Conservation (phyloP, 108 stramenopile species). For the Fragilaria crotonensis region DNA sequence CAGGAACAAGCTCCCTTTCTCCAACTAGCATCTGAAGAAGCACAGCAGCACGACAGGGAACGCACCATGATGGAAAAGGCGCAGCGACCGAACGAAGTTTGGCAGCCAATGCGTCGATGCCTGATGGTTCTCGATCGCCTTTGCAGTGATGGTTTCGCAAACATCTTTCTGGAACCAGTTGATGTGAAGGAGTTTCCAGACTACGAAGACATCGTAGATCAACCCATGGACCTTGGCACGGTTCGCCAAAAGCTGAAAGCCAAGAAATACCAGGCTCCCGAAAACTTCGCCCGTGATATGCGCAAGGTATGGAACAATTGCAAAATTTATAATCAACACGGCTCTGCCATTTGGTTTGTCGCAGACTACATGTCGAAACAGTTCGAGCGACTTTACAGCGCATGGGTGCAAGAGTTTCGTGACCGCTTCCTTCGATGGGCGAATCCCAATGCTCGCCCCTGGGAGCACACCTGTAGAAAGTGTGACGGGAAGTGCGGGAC, state of each 20-base stretch:
- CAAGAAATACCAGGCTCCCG: conserved; percentile 66
- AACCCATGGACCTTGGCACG: conserved; percentile 88
- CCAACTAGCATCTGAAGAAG: conserved; percentile 68
- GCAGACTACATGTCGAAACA: conserved; percentile 90
- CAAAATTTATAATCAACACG: conserved; percentile 86
- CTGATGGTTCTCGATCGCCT: conserved; percentile 66
- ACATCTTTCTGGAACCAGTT: conserved; percentile 86
- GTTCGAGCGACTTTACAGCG: conserved; percentile 85
- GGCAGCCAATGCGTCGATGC: conserved; percentile 84
- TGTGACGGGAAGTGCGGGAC: conserved; percentile 67
- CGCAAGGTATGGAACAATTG: conserved; percentile 89
- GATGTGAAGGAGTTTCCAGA: conserved; percentile 67
- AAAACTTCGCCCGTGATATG: conserved; percentile 83
- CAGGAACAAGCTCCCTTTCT: conserved; percentile 64
- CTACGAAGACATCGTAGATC: conserved; percentile 75
- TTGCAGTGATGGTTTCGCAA: conserved; percentile 55
- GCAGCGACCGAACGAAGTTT: conserved; percentile 73
- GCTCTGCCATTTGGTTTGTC: conserved; percentile 88
- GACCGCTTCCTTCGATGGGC: conserved; percentile 83
- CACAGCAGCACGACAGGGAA: conserved; percentile 62
- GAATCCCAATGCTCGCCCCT: conserved; percentile 74
- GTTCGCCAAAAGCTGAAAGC: conserved; percentile 47
- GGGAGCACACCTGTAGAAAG: conserved; percentile 75
- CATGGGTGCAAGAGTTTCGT: conserved; percentile 84
- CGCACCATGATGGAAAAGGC: conserved; percentile 64